Conservation (phyloP, 2,329 filamentous ascomycete species). For the Trematosphaeria pertusa region DNA sequence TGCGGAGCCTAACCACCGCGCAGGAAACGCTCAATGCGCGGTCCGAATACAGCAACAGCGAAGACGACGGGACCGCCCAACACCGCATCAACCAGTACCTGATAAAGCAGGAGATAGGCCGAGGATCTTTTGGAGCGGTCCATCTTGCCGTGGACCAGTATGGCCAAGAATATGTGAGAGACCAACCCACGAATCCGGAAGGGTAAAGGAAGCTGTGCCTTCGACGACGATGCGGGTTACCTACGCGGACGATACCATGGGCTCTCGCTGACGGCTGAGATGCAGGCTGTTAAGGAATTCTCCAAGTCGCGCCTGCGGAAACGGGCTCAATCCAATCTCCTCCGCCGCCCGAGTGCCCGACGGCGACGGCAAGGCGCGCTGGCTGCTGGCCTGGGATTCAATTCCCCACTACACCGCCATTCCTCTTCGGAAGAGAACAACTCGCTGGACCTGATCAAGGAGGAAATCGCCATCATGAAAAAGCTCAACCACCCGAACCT, state of each 20-base stretch:
- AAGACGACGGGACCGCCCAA: conserved; percentile 79
- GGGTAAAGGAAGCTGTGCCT: conserved; percentile 10
- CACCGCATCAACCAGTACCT: conserved; percentile 94
- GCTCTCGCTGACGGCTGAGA: conserved; percentile 37
- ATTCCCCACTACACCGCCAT: conserved; percentile 69
- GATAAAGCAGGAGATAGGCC: conserved; percentile 94
- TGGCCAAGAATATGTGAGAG: conserved; percentile 87
- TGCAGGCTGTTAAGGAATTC: conserved; percentile 93
- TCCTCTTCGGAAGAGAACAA: conserved; percentile 67
- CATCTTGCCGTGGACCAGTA: conserved; percentile 90
- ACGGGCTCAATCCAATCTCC: conserved; percentile 86
- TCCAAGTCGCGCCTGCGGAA: conserved; percentile 91
- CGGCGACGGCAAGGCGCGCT: conserved; percentile 61
- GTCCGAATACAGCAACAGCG: conserved; percentile 84
- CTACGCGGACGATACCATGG: conserved; percentile 23
- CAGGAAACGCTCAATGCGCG: conserved; percentile 92
- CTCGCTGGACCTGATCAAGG: conserved; percentile 84
- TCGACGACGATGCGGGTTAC: conserved; percentile 30
- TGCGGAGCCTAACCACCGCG: conserved; percentile 3
- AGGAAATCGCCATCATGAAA: conserved; percentile 99
- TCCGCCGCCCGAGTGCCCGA: conserved; percentile 67
- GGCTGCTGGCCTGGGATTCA: conserved; percentile 62
- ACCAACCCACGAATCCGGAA: conserved; percentile 26
- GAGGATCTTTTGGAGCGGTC: conserved; percentile 93
- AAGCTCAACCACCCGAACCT: conserved; percentile 94